These are phyloP conservation scores for Nicotiana rustica DNA, from an alignment of 305 asterid species.

Conservation along the genomic window DNA sequence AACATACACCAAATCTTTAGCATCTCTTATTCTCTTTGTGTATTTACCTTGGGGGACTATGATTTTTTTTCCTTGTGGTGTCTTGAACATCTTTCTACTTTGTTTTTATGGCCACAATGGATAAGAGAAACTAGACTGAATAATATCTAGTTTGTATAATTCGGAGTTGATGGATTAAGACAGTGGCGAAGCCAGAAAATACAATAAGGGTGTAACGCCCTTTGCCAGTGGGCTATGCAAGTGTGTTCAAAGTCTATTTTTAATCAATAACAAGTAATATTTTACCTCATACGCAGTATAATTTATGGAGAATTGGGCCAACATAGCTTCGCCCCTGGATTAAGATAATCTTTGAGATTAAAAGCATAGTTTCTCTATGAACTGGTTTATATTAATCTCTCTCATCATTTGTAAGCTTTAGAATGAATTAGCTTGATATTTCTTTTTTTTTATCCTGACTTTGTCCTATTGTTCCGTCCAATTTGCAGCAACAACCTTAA, in stretches of 20 bases:
- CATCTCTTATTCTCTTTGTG: not conserved
- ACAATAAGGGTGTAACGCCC: too few relatives aligned
- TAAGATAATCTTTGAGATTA: not conserved
- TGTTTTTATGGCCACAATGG: not conserved
- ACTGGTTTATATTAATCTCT: not conserved
- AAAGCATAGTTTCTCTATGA: not conserved
- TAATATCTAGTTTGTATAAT: not conserved
- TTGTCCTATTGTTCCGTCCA: constrained; percentile 25
- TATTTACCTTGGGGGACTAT: not conserved
- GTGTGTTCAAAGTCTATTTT: too few relatives aligned
- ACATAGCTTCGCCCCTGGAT: not conserved
- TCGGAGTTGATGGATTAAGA: constrained; percentile 15
- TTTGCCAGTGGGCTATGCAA: too few relatives aligned
- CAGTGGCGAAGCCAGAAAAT: too few relatives aligned
- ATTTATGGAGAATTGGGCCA: too few relatives aligned
- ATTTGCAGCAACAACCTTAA: constrained; percentile 76
- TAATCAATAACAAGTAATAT: too few relatives aligned
- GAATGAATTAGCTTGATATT: constrained; percentile 22
- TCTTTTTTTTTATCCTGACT: constrained; percentile 20
- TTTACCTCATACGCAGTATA: too few relatives aligned
- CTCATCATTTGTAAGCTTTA: not conserved
- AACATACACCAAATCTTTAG: not conserved
- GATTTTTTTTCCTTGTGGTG: not conserved
- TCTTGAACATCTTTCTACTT: not conserved
- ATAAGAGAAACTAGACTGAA: not conserved